A percentile compares a stretch with the other conserved stretches of the same genome.
phyloP scores from a whole-genome alignment of 2,329 filamentous ascomycete species.

The Sporothrix dimorphospora region DNA sequence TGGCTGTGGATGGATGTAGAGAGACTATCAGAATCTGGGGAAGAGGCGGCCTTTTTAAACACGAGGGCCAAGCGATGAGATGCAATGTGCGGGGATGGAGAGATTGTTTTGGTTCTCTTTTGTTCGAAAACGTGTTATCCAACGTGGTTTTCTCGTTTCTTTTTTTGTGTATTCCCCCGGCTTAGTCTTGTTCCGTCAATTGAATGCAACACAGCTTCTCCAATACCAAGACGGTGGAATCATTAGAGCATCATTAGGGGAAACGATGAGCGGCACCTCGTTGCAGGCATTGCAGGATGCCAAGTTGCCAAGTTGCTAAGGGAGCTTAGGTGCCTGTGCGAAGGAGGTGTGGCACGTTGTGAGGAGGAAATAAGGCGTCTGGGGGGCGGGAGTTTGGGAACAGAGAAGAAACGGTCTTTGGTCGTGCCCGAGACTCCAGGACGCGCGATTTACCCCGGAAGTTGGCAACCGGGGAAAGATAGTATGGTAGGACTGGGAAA shows the following conservation, averaged over 20 bases:
- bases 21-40: constrained; percentile 3
- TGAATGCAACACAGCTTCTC: background rate
- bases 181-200: background rate
- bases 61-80: background rate
- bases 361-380: background rate
- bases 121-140: background rate
- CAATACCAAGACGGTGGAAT: constrained; percentile 9
- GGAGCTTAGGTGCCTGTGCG: background rate
- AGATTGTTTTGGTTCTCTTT: background rate
- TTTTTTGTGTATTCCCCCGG: background rate
- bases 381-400: background rate
- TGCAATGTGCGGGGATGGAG: background rate
- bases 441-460: background rate
- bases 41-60: background rate
- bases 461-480: background rate
- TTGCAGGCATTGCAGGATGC: constrained; percentile 6
- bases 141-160: background rate
- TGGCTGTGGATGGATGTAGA: background rate
- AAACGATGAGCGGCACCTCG: background rate
- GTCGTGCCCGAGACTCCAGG: background rate
- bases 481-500: background rate
- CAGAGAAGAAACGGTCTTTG: background rate
- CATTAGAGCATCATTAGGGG: constrained; percentile 18
- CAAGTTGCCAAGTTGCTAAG: constrained; percentile 10
- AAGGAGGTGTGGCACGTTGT: background rate